Conservation (phyloP, 108 stramenopile species). For the Skeletonema menzelii region DNA sequence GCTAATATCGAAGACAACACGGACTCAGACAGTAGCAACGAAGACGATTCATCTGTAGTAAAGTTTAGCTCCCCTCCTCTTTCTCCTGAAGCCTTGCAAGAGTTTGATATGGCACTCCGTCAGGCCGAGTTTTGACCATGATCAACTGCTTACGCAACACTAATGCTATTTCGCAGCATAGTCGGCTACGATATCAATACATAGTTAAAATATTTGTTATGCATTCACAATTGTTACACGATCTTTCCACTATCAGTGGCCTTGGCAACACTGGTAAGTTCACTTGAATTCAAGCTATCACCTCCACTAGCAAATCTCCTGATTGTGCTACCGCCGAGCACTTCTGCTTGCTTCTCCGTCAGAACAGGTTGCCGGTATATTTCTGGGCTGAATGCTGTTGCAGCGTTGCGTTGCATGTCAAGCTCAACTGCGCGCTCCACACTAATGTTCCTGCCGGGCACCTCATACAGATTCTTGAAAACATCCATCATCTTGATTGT, state of each 20-base stretch:
- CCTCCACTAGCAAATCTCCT: neutral
- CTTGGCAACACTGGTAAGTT: neutral
- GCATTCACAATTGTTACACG: slow-evolving; percentile 6
- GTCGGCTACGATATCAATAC: neutral
- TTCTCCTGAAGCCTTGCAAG: neutral
- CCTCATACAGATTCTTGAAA: slow-evolving; percentile 47
- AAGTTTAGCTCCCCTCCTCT: neutral
- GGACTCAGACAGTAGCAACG: neutral
- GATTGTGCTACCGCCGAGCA: neutral
- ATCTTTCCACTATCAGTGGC: slow-evolving; percentile 18
- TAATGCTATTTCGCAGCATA: neutral
- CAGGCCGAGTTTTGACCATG: slow-evolving; percentile 6
- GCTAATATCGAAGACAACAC: neutral
- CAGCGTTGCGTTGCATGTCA: slow-evolving; percentile 32
- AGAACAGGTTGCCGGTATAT: slow-evolving; percentile 83
- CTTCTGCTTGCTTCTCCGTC: slow-evolving; percentile 37
- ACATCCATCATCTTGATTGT: slow-evolving; percentile 54
- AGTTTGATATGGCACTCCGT: slow-evolving; percentile 8
- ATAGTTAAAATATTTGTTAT: neutral
- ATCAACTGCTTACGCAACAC: neutral
- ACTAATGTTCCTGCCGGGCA: slow-evolving; percentile 38
- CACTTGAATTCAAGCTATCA: neutral
- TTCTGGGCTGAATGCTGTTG: slow-evolving; percentile 27
- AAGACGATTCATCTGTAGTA: neutral
- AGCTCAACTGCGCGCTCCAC: slow-evolving; percentile 55